Evolutionary conservation across 441 rosid species (phyloP).

Genomic region (Croton setiger): DNA sequence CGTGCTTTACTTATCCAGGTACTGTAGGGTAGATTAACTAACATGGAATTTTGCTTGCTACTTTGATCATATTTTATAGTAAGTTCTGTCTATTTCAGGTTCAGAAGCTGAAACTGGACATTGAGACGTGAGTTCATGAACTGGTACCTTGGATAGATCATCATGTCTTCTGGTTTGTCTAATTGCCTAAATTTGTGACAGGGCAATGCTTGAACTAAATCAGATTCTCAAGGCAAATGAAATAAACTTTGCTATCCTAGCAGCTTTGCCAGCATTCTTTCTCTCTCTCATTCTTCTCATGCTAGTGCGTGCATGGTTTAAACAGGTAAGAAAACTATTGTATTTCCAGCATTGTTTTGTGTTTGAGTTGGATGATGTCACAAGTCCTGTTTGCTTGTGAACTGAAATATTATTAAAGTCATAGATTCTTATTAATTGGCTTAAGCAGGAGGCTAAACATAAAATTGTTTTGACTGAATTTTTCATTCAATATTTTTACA

Average conservation of each 20-base stretch:
- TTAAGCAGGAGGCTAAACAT: too few species aligned
- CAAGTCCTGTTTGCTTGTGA: neutral
- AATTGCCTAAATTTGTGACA: conserved; percentile 33
- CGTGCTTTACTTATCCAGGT: conserved; percentile 97
- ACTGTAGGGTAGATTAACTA: conserved; percentile 20
- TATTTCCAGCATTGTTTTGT: neutral
- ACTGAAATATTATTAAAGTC: conserved; percentile 6
- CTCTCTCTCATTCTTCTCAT: conserved; percentile 61
- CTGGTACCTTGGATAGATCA: conserved; percentile 15
- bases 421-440: too few species aligned
- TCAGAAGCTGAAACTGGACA: conserved; percentile 91
- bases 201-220: conserved; percentile 97
- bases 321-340: conserved; percentile 42
- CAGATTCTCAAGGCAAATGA: conserved; percentile 98
- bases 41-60: conserved; percentile 19
- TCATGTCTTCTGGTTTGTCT: conserved; percentile 22
- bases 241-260: conserved; percentile 92
- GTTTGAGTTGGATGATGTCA: neutral
- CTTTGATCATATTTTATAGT: conserved; percentile 20
- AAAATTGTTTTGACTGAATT: neutral
- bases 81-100: conserved; percentile 56
- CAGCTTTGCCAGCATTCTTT: conserved; percentile 91
- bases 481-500: neutral
- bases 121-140: conserved; percentile 73
- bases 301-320: conserved; percentile 70